These are phyloP conservation scores for Epicoccum sorghinum DNA, from an alignment of 2,329 filamentous ascomycete species.

Conservation along the genomic window DNA sequence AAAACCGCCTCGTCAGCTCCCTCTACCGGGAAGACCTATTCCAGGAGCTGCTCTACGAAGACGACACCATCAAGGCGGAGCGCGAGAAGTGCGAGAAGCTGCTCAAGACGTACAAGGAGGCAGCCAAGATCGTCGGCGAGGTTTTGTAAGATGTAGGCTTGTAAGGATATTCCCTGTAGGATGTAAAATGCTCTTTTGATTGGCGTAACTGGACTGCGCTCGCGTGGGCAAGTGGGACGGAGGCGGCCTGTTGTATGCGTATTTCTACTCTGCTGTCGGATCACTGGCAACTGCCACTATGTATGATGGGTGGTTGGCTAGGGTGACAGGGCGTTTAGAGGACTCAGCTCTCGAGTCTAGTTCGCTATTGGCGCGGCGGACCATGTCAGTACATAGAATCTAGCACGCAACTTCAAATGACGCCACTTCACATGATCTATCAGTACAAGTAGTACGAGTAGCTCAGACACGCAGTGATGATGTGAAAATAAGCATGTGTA, in stretches of 20 bases:
- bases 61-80: conserved; percentile 96
- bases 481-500: conserved; percentile 35
- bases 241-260: conserved; percentile 26
- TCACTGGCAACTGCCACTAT: not conserved
- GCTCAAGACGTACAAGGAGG: conserved; percentile 93
- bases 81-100: conserved; percentile 98
- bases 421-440: not conserved
- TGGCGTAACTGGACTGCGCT: not conserved
- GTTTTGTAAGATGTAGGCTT: conserved; percentile 57
- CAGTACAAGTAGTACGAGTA: not conserved
- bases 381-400: conserved; percentile 11
- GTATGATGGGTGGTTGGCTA: conserved; percentile 2
- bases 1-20: conserved; percentile 94
- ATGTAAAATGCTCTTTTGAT: conserved; percentile 23
- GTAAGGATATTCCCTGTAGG: conserved; percentile 32
- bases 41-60: conserved; percentile 92
- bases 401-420: not conserved
- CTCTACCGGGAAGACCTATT: conserved; percentile 93
- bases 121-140: conserved; percentile 96
- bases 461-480: not conserved
- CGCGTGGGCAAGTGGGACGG: conserved; percentile 1
- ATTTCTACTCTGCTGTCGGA: conserved; percentile 25
- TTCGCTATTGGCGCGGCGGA: not conserved
- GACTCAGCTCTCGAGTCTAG: conserved; percentile 9
- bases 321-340: conserved; percentile 12